Percentiles rank a stretch among this genome's conserved stretches.
phyloP scores from a whole-genome alignment of 1,284 basidiomycete species.

The Cryptococcus amylolentus region DNA sequence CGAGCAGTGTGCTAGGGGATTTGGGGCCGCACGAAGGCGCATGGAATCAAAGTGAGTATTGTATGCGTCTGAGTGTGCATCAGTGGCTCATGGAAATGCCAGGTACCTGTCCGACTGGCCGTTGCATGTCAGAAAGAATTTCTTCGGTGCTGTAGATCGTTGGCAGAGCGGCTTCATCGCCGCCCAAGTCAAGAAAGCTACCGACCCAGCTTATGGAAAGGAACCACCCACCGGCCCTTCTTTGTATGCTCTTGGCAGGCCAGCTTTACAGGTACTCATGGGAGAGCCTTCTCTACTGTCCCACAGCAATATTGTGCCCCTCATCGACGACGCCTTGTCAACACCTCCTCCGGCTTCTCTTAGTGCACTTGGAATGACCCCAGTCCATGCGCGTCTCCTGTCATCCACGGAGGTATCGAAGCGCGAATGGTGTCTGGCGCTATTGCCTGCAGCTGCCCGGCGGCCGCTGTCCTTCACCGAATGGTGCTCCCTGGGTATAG shows the following conservation, averaged over 20 bases:
- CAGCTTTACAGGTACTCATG: conserved; percentile 63
- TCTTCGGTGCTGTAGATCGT: conserved; percentile 62
- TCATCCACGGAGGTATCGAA: conserved; percentile 11
- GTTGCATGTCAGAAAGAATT: conserved; percentile 52
- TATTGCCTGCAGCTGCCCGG: conserved; percentile 19
- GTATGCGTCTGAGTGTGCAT: not conserved
- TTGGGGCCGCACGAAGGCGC: conserved; percentile 61
- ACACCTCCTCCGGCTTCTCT: conserved; percentile 14
- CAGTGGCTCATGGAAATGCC: not conserved
- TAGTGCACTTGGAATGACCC: conserved; percentile 23
- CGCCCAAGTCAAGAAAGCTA: conserved; percentile 13
- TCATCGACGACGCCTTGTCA: conserved; percentile 23
- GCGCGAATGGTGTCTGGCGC: conserved; percentile 29
- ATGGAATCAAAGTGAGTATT: conserved; percentile 65
- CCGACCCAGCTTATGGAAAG: conserved; percentile 10
- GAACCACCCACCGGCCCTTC: conserved; percentile 39
- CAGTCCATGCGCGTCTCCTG: conserved; percentile 25
- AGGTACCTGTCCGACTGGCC: conserved; percentile 49
- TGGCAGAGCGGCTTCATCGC: conserved; percentile 57
- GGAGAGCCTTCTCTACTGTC: conserved; percentile 62
- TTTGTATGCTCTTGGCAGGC: conserved; percentile 49
- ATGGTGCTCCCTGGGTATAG: conserved; percentile 30
- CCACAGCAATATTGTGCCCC: conserved; percentile 53
- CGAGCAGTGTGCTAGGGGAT: conserved; percentile 62
- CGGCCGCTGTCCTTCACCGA: conserved; percentile 28